phyloP scores from a whole-genome alignment of 768 basidiomycete species.

The Cyclocybe cylindracea region DNA sequence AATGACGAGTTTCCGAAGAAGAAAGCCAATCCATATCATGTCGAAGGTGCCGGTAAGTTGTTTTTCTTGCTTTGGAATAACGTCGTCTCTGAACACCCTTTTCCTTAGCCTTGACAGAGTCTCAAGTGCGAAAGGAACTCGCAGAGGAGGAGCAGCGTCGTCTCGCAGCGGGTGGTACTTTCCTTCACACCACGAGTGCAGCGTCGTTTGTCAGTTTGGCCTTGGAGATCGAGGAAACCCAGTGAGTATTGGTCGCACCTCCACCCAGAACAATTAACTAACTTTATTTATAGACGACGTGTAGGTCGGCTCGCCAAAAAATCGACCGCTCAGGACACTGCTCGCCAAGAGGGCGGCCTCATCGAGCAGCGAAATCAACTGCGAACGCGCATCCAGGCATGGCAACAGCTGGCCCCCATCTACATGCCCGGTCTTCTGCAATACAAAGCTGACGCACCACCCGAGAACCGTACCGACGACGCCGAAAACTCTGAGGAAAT shows the following conservation, averaged over 20 bases:
- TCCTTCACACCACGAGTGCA: constrained; percentile 4
- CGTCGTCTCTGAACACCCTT: background rate
- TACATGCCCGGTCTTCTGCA: constrained; percentile 10
- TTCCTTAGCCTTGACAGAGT: constrained; percentile 6
- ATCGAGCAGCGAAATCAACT: constrained; percentile 11
- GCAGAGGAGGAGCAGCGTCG: constrained; percentile 4
- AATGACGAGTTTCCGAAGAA: background rate
- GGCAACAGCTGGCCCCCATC: constrained; percentile 9
- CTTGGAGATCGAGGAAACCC: constrained; percentile 11
- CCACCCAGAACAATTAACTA: background rate
- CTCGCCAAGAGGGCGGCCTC: constrained; percentile 3
- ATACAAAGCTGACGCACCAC: background rate
- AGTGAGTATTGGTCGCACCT: constrained; percentile 7
- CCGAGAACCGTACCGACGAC: background rate
- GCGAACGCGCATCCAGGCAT: constrained; percentile 4
- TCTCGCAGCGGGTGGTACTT: background rate
- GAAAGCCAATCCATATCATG: constrained; percentile 12
- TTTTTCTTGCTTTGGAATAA: background rate
- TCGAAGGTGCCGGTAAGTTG: constrained; percentile 4
- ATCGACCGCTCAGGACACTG: constrained; percentile 5
- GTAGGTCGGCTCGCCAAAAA: constrained; percentile 1
- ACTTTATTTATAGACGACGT: constrained; percentile 2
- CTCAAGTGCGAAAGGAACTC: constrained; percentile 1
- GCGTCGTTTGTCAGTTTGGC: constrained; percentile 8
- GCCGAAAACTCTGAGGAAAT: constrained; percentile 1